Conservation (phyloP, 768 basidiomycete genomes). For the Aureoboletus auriporus region DNA sequence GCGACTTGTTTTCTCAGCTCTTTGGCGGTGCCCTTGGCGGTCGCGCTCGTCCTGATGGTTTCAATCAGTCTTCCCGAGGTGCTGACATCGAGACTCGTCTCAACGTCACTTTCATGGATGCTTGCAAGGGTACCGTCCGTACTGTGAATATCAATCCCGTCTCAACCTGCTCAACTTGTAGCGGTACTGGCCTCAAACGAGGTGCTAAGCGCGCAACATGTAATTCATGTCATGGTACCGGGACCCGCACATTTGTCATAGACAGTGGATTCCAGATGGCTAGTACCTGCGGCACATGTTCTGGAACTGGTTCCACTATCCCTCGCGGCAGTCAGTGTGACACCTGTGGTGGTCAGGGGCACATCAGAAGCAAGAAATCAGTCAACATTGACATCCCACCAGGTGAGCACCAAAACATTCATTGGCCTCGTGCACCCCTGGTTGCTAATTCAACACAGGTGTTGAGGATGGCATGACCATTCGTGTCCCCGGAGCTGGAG, state of each 20-base stretch:
- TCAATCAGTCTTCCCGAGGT: constrained; percentile 50
- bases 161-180: constrained; percentile 78
- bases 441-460: constrained; percentile 42
- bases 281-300: constrained; percentile 80
- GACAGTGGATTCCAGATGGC: constrained; percentile 97
- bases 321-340: constrained; percentile 77
- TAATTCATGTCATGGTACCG: constrained; percentile 77
- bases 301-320: constrained; percentile 75
- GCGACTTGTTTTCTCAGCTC: constrained; percentile 81
- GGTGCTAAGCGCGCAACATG: constrained; percentile 84
- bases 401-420: constrained; percentile 46
- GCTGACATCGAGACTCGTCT: constrained; percentile 79
- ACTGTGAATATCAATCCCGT: constrained; percentile 77
- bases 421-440: background rate
- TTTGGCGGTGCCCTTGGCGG: constrained; percentile 69
- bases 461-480: constrained; percentile 95
- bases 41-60: constrained; percentile 38
- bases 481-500: constrained; percentile 75
- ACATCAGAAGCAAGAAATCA: constrained; percentile 74
- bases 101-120: constrained; percentile 84
- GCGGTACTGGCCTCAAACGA: constrained; percentile 79
- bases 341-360: constrained; percentile 81
- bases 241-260: constrained; percentile 84
- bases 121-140: constrained; percentile 84
- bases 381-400: constrained; percentile 83